Base-by-base conservation (phyloP, 2,329 filamentous ascomycete species). In the Colletotrichum gigasporum region DNA sequence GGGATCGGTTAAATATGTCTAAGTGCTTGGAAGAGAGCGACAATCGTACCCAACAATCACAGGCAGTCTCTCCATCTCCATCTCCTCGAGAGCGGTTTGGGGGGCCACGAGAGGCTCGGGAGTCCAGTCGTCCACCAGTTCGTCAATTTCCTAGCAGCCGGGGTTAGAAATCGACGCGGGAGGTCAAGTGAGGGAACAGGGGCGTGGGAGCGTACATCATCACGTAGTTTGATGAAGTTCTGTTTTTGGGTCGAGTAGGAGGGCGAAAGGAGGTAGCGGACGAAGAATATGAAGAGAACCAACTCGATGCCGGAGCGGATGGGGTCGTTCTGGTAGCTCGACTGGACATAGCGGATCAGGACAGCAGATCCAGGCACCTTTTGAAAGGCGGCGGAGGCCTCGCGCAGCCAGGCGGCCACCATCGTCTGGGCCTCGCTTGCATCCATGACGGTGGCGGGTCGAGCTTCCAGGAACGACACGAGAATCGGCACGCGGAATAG, bases 311-410 rank as follows among this genome's bases (percentile, higher is more conserved):
- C 93, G 54, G 93, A 97, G 56, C 96, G 91, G 60, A 98, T 89
- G 9, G 96, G 96, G 73, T 99, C 96, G 75, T 99, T 91, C 81
- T 99, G 96, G 82, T 99, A 98, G 76, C 94, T 97, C 62, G 94
- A 97, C 78, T 93, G 93, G 75, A 99, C 94, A 80, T 99, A 99
- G 67, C 96, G 92, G 71, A 97, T 87, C 72, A 98, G 85, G 71
- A 99, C 97, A 41, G 95, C 92, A 28, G 95, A 98, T 54, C 96
- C 96, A 28, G 96, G 96, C 37, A 99, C 87, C 73, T 91, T 93
- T 73, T 97, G 94, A 75, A 99, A 96, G 62, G 90, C 85, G 63
- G 87, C 81, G 55, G 83, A 82, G 22, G 85, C 78, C 68, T 84
- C 81, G 66, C 84, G 79, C 45, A 87, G 78, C 69, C 84, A 84